Evolutionary conservation across 495 filamentous ascomycete genomes (phyloP).

Genomic region (Lasiosphaeris hirsuta): DNA sequence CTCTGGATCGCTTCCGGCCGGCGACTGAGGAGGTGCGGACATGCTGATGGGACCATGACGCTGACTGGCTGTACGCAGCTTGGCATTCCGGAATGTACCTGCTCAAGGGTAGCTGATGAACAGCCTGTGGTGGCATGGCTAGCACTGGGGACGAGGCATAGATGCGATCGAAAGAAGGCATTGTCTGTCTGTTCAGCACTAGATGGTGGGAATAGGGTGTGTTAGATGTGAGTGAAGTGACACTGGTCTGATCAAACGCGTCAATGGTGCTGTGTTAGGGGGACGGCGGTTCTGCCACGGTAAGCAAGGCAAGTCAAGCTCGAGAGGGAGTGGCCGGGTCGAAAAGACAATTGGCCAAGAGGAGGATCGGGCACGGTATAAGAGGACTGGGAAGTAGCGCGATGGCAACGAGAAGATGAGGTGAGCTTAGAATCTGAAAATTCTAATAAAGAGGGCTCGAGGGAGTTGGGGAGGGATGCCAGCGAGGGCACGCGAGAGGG

Average conservation of each 20-base stretch:
- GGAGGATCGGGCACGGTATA: conserved; percentile 10
- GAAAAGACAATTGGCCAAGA: conserved; percentile 30
- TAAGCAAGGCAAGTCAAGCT: conserved; percentile 7
- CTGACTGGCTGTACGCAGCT: conserved; percentile 34
- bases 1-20: conserved; percentile 63
- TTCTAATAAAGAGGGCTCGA: no score
- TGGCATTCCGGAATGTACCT: conserved; percentile 40
- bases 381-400: conserved; percentile 12
- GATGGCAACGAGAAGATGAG: conserved; percentile 16
- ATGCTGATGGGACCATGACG: conserved; percentile 27
- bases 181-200: conserved; percentile 38
- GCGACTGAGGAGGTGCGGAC: conserved; percentile 33
- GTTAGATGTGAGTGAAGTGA: conserved; percentile 26
- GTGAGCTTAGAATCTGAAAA: conserved; percentile 1
- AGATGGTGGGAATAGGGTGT: conserved; percentile 24
- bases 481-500: background rate
- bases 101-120: conserved; percentile 46
- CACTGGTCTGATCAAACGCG: conserved; percentile 24
- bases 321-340: conserved; percentile 20
- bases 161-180: conserved; percentile 47
- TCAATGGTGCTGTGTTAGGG: conserved; percentile 5
- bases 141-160: conserved; percentile 50
- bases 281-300: conserved; percentile 1
- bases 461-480: no score
- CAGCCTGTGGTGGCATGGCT: conserved; percentile 45